phyloP scores from a whole-genome alignment of 2,329 filamentous ascomycete species.

The Nannizziopsis arthrosporioides region DNA sequence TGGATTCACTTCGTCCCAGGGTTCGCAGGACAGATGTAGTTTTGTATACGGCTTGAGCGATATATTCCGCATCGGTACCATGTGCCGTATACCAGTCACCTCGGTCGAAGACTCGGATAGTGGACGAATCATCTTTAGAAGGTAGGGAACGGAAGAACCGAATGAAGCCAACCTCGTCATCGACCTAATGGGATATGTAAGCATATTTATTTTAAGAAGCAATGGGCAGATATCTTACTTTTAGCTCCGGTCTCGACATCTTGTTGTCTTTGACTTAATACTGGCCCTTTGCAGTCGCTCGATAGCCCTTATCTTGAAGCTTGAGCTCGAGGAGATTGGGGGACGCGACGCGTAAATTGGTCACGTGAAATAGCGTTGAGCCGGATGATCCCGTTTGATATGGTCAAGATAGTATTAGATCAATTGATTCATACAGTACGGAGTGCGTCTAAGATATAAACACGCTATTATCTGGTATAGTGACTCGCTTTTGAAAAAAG shows the following conservation, averaged over 20 bases:
- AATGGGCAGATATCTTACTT: constrained; percentile 4
- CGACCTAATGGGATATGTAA: constrained; percentile 49
- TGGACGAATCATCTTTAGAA: constrained; percentile 47
- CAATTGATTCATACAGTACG: too few relatives aligned
- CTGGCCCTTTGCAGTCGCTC: background rate
- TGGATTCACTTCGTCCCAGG: constrained; percentile 69
- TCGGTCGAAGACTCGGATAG: constrained; percentile 83
- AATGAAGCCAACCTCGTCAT: constrained; percentile 95
- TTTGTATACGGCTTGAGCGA: constrained; percentile 69
- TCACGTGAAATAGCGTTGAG: constrained; percentile 14
- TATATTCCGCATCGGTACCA: constrained; percentile 37
- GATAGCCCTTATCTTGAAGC: background rate
- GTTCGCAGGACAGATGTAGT: constrained; percentile 91
- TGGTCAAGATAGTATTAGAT: too few relatives aligned
- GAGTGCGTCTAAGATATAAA: too few relatives aligned
- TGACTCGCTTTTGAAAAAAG: background rate
- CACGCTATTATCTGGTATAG: too few relatives aligned
- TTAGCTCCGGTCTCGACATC: constrained; percentile 13
- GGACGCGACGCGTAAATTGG: constrained; percentile 9
- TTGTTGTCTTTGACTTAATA: background rate
- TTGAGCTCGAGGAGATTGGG: background rate
- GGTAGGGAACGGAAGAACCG: constrained; percentile 87
- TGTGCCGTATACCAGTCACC: constrained; percentile 81
- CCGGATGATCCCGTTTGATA: background rate
- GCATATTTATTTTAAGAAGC: constrained; percentile 4